A percentile compares a stretch with the other conserved stretches of the same genome.
Conservation (phyloP, 2,329 filamentous ascomycete species). For the Hymenoscyphus albidus region DNA sequence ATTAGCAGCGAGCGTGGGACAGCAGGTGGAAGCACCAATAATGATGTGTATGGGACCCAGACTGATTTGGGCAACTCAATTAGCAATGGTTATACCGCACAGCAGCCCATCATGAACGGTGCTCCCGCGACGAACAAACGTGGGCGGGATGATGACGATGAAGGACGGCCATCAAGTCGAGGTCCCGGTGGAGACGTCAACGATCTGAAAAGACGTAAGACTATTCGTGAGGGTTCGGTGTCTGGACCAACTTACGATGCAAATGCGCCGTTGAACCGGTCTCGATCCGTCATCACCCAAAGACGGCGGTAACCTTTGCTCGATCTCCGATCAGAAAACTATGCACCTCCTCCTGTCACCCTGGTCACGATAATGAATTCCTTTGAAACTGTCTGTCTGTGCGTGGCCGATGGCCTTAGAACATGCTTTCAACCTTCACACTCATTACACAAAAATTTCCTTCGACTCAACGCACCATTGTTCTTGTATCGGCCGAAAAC, state of each 20-base stretch:
- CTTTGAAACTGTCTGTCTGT: constrained; percentile 21
- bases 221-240: constrained; percentile 59
- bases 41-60: constrained; percentile 68
- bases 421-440: constrained; percentile 32
- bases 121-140: constrained; percentile 42
- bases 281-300: constrained; percentile 44
- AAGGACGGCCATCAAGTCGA: constrained; percentile 56
- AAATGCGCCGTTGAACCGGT: constrained; percentile 41
- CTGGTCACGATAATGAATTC: constrained; percentile 12
- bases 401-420: constrained; percentile 26
- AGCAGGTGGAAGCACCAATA: constrained; percentile 60
- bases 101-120: constrained; percentile 64
- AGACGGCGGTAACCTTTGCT: constrained; percentile 30
- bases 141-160: constrained; percentile 44
- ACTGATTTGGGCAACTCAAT: constrained; percentile 54
- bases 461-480: constrained; percentile 29
- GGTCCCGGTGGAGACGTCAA: constrained; percentile 53
- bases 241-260: constrained; percentile 47
- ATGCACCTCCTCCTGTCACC: constrained; percentile 28
- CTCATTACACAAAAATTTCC: constrained; percentile 31
- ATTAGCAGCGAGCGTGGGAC: constrained; percentile 74
- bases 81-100: constrained; percentile 60
- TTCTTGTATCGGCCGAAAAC: constrained; percentile 40
- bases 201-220: constrained; percentile 74
- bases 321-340: constrained; percentile 19